phyloP scores from a whole-genome alignment of 108 stramenopile species.

The Skeletonema menzelii region DNA sequence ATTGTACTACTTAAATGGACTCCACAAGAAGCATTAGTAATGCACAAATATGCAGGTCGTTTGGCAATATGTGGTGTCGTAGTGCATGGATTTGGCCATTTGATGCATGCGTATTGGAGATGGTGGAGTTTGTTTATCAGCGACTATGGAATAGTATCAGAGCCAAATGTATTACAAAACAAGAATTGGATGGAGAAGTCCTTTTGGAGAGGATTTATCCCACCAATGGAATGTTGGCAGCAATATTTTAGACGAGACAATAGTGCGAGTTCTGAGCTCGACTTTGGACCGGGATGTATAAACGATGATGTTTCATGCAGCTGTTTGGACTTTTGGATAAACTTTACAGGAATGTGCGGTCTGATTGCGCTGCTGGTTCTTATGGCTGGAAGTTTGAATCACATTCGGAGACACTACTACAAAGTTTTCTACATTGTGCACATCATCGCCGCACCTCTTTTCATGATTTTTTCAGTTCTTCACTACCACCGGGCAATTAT shows the following conservation, averaged over 20 bases:
- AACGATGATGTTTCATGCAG: slow-evolving; percentile 38
- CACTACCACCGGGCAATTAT: slow-evolving; percentile 22
- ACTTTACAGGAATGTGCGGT: slow-evolving; percentile 14
- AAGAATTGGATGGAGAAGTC: background rate
- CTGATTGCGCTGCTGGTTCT: slow-evolving; percentile 9
- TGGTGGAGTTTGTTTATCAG: slow-evolving; percentile 16
- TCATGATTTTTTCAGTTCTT: slow-evolving; percentile 4
- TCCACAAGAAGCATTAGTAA: slow-evolving; percentile 29
- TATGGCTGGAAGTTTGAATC: background rate
- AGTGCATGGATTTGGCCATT: slow-evolving; percentile 51
- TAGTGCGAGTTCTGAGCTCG: slow-evolving; percentile 1
- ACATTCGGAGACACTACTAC: slow-evolving; percentile 15
- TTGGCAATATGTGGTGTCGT: slow-evolving; percentile 32
- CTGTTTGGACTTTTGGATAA: slow-evolving; percentile 57
- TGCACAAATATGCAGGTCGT: slow-evolving; percentile 61
- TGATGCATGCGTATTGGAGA: slow-evolving; percentile 27
- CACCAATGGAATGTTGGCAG: background rate
- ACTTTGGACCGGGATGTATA: slow-evolving; percentile 40
- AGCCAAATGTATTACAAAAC: background rate
- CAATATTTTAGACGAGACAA: background rate
- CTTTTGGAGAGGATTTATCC: background rate
- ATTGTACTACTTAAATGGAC: slow-evolving; percentile 45
- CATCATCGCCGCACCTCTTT: slow-evolving; percentile 8
- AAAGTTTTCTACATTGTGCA: slow-evolving; percentile 20
- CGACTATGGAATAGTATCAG: background rate